Conservation (phyloP, 1,139 yeast species). For the Yamadazyma triangularis region DNA sequence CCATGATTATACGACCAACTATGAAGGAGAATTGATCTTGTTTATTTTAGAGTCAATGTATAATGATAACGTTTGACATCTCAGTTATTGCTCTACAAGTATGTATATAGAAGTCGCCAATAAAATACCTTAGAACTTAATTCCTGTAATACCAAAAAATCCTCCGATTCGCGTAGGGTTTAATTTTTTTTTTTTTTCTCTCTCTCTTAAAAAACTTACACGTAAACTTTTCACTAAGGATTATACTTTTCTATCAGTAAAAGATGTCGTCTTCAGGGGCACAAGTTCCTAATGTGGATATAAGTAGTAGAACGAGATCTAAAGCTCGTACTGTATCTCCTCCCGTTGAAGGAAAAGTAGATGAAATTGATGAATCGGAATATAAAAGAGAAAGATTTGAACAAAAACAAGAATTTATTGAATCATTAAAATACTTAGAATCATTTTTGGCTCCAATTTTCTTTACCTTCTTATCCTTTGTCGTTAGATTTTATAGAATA, state of each 20-base stretch:
- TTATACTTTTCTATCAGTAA: too few species aligned
- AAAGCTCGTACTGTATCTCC: constrained; percentile 7
- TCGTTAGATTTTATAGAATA: constrained; percentile 50
- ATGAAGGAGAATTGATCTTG: background rate
- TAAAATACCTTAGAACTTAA: too few species aligned
- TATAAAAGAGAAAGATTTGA: constrained; percentile 27
- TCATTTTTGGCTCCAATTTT: constrained; percentile 40
- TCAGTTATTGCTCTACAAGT: too few species aligned
- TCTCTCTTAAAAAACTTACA: background rate
- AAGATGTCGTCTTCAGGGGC: constrained; percentile 8
- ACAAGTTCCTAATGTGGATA: constrained; percentile 4
- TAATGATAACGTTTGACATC: background rate
- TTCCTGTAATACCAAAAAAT: too few species aligned
- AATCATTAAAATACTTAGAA: constrained; percentile 29
- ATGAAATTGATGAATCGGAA: constrained; percentile 13
- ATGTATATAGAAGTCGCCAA: too few species aligned
- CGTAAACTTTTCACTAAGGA: background rate
- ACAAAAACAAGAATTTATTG: constrained; percentile 27
- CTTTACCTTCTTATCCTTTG: constrained; percentile 46
- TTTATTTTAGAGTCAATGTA: background rate
- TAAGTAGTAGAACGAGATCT: constrained; percentile 12
- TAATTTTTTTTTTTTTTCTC: too few species aligned
- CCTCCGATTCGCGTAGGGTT: too few species aligned
- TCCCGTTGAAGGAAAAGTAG: constrained; percentile 8
- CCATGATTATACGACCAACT: background rate